phyloP scores from a whole-genome alignment of 345 rosid genomes.

The Aquilaria sinensis region DNA sequence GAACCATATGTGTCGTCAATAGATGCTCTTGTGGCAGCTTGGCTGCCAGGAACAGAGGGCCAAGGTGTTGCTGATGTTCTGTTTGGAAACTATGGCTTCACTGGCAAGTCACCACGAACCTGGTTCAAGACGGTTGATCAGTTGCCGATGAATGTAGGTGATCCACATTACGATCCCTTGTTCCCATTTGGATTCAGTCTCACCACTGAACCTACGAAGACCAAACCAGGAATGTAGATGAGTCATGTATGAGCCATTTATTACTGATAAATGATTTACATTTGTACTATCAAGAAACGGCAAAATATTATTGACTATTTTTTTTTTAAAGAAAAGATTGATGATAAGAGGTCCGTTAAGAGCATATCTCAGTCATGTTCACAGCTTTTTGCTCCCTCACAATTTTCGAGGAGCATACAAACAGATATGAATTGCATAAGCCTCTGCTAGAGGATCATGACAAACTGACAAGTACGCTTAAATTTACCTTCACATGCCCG shows the following conservation, averaged over 20 bases:
- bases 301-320: too few species aligned
- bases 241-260: too few species aligned
- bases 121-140: constrained; percentile 73
- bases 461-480: too few species aligned
- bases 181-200: constrained; percentile 64
- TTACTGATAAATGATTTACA: neutral
- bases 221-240: neutral
- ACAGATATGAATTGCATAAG: too few species aligned
- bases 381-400: too few species aligned
- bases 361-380: too few species aligned
- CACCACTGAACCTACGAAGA: constrained; percentile 13
- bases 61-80: constrained; percentile 48
- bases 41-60: constrained; percentile 54
- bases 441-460: too few species aligned
- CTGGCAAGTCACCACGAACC: constrained; percentile 46
- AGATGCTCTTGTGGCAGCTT: constrained; percentile 42
- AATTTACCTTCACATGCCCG: too few species aligned
- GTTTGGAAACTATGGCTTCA: constrained; percentile 45
- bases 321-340: too few species aligned
- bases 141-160: constrained; percentile 67
- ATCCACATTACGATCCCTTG: constrained; percentile 51
- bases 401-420: too few species aligned
- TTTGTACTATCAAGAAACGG: neutral
- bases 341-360: too few species aligned
- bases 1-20: constrained; percentile 26